Percentiles rank a stretch among this genome's conserved stretches.
phyloP scores from a whole-genome alignment of 2,329 filamentous ascomycete genomes.

The Colletotrichum abscissum region DNA sequence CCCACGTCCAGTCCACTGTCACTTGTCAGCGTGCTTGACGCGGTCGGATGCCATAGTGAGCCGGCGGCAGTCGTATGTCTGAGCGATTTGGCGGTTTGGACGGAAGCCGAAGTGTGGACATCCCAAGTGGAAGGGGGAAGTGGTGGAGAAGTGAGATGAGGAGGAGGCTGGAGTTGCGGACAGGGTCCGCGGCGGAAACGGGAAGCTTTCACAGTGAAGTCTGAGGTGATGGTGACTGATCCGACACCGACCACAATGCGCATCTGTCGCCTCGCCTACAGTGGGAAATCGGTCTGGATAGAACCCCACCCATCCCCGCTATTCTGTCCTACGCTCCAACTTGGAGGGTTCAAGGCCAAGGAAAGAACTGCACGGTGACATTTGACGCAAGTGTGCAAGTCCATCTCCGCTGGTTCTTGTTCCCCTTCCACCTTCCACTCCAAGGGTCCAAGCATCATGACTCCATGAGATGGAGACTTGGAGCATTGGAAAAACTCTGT shows the following conservation, averaged over 20 bases:
- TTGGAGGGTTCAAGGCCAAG: neutral
- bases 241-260: neutral
- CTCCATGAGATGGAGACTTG: neutral
- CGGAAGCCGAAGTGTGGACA: neutral
- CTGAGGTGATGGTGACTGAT: neutral
- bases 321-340: neutral
- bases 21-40: neutral
- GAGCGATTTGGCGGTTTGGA: neutral
- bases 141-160: neutral
- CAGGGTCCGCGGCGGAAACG: neutral
- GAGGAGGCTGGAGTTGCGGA: too few relatives aligned
- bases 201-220: too few relatives aligned
- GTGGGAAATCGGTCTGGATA: conserved; percentile 3
- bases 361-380: neutral
- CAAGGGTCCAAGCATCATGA: neutral
- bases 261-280: neutral
- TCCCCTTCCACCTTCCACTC: neutral
- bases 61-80: neutral
- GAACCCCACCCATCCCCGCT: neutral
- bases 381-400: neutral
- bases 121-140: neutral
- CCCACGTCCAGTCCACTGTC: neutral
- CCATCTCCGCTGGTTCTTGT: neutral
- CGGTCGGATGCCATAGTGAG: neutral
- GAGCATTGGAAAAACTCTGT: neutral